Evolutionary conservation across 768 basidiomycete species (phyloP).

Genomic region (Xerocomus spinulosus): DNA sequence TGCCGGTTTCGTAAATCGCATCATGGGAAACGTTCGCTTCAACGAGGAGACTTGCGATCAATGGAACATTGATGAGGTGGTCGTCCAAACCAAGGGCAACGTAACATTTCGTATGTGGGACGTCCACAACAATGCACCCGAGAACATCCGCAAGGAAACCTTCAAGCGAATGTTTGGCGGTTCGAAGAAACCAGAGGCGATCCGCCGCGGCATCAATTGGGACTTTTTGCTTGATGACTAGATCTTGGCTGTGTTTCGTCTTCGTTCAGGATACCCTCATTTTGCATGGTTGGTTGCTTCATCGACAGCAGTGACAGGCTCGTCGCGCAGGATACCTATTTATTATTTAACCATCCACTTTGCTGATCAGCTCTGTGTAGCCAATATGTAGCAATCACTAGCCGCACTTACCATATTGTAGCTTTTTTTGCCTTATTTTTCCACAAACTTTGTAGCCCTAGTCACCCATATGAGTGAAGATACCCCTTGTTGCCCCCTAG

Average conservation of each 20-base stretch:
- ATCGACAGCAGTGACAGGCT: constrained; percentile 8
- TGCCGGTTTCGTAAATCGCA: constrained; percentile 68
- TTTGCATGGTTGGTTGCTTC: constrained; percentile 6
- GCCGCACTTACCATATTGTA: constrained; percentile 20
- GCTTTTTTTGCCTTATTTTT: constrained; percentile 2
- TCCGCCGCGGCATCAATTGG: constrained; percentile 54
- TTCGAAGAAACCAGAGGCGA: constrained; percentile 47
- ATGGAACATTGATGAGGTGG: constrained; percentile 54
- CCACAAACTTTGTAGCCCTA: constrained; percentile 23
- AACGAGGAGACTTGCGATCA: constrained; percentile 37
- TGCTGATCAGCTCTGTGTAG: constrained; percentile 21
- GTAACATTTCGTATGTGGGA: constrained; percentile 81
- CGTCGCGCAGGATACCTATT: constrained; percentile 14
- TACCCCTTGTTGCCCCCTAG: neutral
- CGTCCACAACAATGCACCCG: constrained; percentile 58
- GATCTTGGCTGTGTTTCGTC: constrained; percentile 3
- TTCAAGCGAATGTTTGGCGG: constrained; percentile 62
- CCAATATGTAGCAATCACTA: constrained; percentile 25
- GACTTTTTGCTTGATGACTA: constrained; percentile 75
- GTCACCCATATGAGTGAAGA: constrained; percentile 9
- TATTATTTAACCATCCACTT: constrained; percentile 12
- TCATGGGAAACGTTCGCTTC: constrained; percentile 49
- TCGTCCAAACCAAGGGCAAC: constrained; percentile 54
- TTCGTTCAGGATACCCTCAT: constrained; percentile 16
- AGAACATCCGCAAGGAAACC: constrained; percentile 57